These are phyloP conservation scores for Glycine latifolia DNA, from an alignment of 306 rosid species.

Conservation along the genomic window DNA sequence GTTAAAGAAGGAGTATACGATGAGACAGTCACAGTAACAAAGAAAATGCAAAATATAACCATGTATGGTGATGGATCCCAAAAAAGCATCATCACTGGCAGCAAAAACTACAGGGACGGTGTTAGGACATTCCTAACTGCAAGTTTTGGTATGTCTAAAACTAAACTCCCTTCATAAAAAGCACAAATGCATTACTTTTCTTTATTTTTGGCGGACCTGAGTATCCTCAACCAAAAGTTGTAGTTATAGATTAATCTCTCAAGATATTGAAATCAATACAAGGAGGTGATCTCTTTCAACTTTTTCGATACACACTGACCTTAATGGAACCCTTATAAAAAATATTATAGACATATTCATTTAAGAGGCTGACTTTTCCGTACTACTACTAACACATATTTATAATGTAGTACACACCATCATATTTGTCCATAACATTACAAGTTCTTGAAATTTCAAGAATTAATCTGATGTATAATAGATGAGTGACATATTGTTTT, in stretches of 20 bases:
- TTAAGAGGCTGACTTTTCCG: too few species aligned
- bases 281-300: background rate
- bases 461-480: background rate
- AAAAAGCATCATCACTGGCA: conserved; percentile 81
- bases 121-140: conserved; percentile 76
- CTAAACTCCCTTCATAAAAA: background rate
- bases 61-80: conserved; percentile 94
- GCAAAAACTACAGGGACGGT: conserved; percentile 72
- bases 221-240: background rate
- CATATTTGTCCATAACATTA: background rate
- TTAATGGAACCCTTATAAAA: too few species aligned
- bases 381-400: too few species aligned
- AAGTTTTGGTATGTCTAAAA: conserved; percentile 64
- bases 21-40: conserved; percentile 66
- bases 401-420: background rate
- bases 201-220: too few species aligned
- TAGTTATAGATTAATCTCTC: background rate
- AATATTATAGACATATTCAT: too few species aligned
- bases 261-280: too few species aligned
- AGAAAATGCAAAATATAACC: conserved; percentile 73
- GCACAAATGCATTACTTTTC: background rate
- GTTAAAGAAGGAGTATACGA: conserved; percentile 81
- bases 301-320: too few species aligned
- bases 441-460: background rate
- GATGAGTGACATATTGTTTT: background rate